Percentiles rank a stretch among this genome's conserved stretches.
phyloP scores from a whole-genome alignment of 2,329 filamentous ascomycete species.

The Trichophyton schoenleinii region DNA sequence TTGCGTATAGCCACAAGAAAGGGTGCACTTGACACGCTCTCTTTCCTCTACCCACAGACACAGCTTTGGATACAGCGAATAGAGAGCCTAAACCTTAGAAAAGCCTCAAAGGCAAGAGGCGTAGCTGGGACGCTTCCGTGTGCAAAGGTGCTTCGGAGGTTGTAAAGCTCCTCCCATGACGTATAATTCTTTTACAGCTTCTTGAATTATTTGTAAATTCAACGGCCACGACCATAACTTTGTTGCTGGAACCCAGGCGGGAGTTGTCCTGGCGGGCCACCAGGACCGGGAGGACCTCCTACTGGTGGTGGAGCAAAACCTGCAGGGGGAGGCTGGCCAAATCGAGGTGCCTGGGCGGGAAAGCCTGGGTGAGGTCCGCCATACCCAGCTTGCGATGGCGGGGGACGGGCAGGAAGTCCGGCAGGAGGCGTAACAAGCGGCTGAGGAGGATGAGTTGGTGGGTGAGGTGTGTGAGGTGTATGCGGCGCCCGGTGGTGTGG shows the following conservation, averaged over 20 bases:
- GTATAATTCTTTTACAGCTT: neutral
- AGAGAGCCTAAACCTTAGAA: neutral
- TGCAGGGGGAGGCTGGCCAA: constrained; percentile 35
- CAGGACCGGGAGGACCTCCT: constrained; percentile 15
- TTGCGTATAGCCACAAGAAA: neutral
- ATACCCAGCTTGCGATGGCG: constrained; percentile 54
- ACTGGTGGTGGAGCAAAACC: constrained; percentile 32
- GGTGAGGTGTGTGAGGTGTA: constrained; percentile 27
- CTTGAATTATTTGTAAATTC: constrained; percentile 12
- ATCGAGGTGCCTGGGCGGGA: constrained; percentile 23
- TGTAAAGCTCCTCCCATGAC: neutral
- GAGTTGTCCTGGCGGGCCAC: constrained; percentile 22
- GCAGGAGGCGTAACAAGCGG: constrained; percentile 37
- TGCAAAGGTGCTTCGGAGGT: neutral
- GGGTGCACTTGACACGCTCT: neutral
- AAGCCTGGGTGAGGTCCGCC: constrained; percentile 45
- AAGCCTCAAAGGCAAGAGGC: neutral
- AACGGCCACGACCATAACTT: constrained; percentile 28
- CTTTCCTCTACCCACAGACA: neutral
- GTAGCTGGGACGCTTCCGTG: neutral
- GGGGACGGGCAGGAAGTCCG: constrained; percentile 55
- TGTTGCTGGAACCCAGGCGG: constrained; percentile 34
- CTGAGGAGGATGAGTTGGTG: constrained; percentile 33
- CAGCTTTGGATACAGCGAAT: neutral
- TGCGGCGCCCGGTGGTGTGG: constrained; percentile 37